A percentile compares a stretch with the other conserved stretches of the same genome.
Conservation (phyloP, 257 asterid species). For the Orobanche coerulescens region DNA sequence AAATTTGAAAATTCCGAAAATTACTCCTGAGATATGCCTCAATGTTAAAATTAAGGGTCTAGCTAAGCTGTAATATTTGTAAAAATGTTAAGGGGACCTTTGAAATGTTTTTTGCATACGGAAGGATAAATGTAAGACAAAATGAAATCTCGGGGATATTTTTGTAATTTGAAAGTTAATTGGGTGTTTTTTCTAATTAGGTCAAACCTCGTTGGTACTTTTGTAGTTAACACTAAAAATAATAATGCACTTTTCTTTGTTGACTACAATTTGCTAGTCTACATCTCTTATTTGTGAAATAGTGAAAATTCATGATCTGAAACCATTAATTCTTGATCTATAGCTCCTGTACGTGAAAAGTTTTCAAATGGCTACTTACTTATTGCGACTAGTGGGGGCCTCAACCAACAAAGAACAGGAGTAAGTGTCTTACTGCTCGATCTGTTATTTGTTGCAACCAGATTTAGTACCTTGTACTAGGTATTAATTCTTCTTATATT, state of each 20-base stretch:
- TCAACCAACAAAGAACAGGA: slow-evolving; percentile 95
- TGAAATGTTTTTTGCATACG: too few species aligned
- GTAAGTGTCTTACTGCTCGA: slow-evolving; percentile 44
- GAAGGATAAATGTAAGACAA: too few species aligned
- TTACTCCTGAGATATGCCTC: too few species aligned
- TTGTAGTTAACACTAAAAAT: too few species aligned
- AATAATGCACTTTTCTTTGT: slow-evolving; percentile 7
- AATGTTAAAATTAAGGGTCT: too few species aligned
- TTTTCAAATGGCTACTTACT: slow-evolving; percentile 89
- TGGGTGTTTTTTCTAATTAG: too few species aligned
- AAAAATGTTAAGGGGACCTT: too few species aligned
- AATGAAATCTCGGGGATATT: too few species aligned
- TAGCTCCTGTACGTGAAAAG: slow-evolving; percentile 73
- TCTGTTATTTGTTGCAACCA: slow-evolving; percentile 10
- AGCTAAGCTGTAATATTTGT: too few species aligned
- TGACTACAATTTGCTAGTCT: slow-evolving; percentile 17
- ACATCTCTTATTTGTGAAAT: slow-evolving; percentile 15
- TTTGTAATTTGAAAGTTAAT: too few species aligned
- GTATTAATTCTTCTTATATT: neutral
- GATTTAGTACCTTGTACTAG: slow-evolving; percentile 8
- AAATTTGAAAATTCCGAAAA: too few species aligned
- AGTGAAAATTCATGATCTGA: slow-evolving; percentile 21
- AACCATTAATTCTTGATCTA: slow-evolving; percentile 26
- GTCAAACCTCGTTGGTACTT: too few species aligned
- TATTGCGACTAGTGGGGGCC: slow-evolving; percentile 98